These are phyloP conservation scores for Quercus berberidifolia DNA, from an alignment of 306 rosid species.

Conservation along the genomic window DNA sequence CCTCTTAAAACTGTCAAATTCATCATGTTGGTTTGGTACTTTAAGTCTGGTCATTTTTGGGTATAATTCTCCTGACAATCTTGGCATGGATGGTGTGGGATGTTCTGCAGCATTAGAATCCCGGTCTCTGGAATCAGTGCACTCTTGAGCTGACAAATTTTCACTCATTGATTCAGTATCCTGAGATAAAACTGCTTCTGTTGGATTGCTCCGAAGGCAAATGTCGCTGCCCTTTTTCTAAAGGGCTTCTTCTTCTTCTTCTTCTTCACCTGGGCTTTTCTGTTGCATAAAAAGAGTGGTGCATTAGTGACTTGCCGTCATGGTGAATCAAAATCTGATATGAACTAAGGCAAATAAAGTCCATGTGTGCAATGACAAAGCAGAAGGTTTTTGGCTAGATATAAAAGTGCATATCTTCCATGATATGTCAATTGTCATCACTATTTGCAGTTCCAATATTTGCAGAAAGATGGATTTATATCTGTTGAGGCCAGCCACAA, in stretches of 20 bases:
- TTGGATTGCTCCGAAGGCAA: conserved; percentile 16
- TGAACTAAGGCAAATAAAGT: background rate
- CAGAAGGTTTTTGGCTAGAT: background rate
- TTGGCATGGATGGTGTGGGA: conserved; percentile 30
- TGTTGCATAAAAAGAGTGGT: conserved; percentile 24
- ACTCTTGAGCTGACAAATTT: conserved; percentile 21
- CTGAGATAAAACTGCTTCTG: conserved; percentile 18
- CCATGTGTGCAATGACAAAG: background rate
- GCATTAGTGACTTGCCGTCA: background rate
- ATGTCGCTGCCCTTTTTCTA: conserved; percentile 18
- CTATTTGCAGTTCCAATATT: background rate
- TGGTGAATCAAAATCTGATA: background rate
- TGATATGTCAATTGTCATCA: background rate
- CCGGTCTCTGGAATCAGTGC: conserved; percentile 21
- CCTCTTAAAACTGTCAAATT: conserved; percentile 22
- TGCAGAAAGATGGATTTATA: background rate
- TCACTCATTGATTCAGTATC: conserved; percentile 9
- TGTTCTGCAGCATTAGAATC: conserved; percentile 26
- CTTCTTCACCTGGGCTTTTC: conserved; percentile 58
- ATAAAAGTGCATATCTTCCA: background rate
- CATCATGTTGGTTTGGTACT: conserved; percentile 42
- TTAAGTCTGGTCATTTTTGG: conserved; percentile 53
- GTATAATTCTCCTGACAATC: conserved; percentile 40
- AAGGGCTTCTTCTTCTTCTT: conserved; percentile 26
- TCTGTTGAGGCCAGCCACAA: background rate